Base-by-base conservation (phyloP, 805 yeast species). In the Candida sanyiensis region DNA sequence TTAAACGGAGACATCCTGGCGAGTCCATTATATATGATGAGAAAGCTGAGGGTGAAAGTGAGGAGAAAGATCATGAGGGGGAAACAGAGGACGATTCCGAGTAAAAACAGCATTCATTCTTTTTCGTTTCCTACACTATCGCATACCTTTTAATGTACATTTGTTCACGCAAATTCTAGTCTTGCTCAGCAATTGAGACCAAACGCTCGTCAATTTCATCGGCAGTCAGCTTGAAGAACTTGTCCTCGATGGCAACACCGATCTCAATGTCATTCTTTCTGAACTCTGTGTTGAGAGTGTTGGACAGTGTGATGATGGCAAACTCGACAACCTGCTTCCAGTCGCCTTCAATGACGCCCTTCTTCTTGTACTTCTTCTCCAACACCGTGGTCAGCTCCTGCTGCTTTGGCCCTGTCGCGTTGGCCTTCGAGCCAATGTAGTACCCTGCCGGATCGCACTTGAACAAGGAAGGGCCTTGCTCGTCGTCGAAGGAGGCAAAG, bases 361-460 rank as follows among this genome's bases (percentile, higher is more conserved):
- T 76, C 61, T 77, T 77, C 70, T 93, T 93, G 63, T 80, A 83
- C 57, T 82, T 83, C 70, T 90, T 90, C 60, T 93, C 97, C 55
- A 93, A 72, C 49, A 82, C 79, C 33, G 95, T 87, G 44, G 81
- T 79, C 31, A 95, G 86, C 64, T 93, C 97, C 62, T 89, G 97
- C 67, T 89, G 97, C 64, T 90, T 93, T 39, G 97, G 97, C 3
- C 98, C 98, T 3, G 96, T 84, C 8, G 97, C 80, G 22, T 88
- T 81, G 3, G 97, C 97, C 64, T 83, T 83, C 47, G 84, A 85
- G 21, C 95, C 93, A 39, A 85, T 80, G 58, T 69, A 93, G 64
- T 90, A 90, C 7, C 98, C 98, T 4, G 98, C 97, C 13, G 98
- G 98, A 63, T 93, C 98, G 49, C 93, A 80, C 68, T 90, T 93